Evolutionary conservation across 257 asterid genomes (phyloP).

Genomic region (Scutellaria barbata): DNA sequence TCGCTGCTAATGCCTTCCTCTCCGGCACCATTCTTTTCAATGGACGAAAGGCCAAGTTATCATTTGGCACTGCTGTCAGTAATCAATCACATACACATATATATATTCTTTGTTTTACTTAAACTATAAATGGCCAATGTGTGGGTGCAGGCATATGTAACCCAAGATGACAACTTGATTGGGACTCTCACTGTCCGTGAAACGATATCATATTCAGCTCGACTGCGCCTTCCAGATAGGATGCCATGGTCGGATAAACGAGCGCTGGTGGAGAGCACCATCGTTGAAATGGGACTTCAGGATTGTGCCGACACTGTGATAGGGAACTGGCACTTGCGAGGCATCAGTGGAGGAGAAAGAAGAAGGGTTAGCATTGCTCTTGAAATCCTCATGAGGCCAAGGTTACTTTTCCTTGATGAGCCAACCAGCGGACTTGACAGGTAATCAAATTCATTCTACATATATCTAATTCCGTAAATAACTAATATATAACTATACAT

Average conservation of each 20-base stretch:
- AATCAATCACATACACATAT: too few relatives aligned
- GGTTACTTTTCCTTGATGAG: constrained; percentile 92
- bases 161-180: constrained; percentile 93
- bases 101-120: too few relatives aligned
- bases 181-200: constrained; percentile 95
- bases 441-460: constrained; percentile 29
- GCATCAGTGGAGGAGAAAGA: constrained; percentile 92
- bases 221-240: constrained; percentile 77
- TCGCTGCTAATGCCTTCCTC: constrained; percentile 88
- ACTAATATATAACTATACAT: not conserved
- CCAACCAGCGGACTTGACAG: constrained; percentile 99
- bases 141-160: constrained; percentile 76
- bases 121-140: too few relatives aligned
- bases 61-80: constrained; percentile 91
- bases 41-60: constrained; percentile 87
- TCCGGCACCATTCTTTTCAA: constrained; percentile 83
- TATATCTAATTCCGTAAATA: too few relatives aligned
- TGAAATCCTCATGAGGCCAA: constrained; percentile 91
- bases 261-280: constrained; percentile 83
- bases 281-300: constrained; percentile 95
- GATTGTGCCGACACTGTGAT: constrained; percentile 97
- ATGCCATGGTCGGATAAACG: constrained; percentile 86
- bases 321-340: constrained; percentile 97
- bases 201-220: constrained; percentile 83
- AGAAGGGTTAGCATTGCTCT: constrained; percentile 94